These are phyloP conservation scores for Teunomyces stri DNA, from an alignment of 805 yeast genomes.

Conservation along the genomic window DNA sequence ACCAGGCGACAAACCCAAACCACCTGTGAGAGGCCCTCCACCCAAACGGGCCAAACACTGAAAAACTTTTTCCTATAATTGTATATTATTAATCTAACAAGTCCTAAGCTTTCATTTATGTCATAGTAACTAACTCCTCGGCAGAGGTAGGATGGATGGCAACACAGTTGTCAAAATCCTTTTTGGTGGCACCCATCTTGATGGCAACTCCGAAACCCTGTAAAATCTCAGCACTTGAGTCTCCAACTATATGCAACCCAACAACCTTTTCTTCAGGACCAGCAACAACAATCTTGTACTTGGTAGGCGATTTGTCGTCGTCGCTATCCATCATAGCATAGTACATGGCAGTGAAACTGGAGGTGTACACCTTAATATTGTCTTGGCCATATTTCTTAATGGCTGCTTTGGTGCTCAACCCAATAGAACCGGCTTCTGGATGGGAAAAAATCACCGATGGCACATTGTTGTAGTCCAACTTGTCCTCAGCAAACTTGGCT, in stretches of 20 bases:
- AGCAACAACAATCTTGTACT: conserved; percentile 75
- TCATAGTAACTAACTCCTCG: conserved; percentile 91
- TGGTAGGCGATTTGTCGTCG: conserved; percentile 78
- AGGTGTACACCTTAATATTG: conserved; percentile 74
- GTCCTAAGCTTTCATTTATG: conserved; percentile 18
- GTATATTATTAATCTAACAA: background rate
- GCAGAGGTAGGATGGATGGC: conserved; percentile 99
- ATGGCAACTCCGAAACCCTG: conserved; percentile 99
- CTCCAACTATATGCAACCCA: conserved; percentile 94
- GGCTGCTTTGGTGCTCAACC: conserved; percentile 80
- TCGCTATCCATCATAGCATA: conserved; percentile 72
- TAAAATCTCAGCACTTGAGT: conserved; percentile 82
- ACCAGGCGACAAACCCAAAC: conserved; percentile 59
- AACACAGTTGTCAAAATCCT: conserved; percentile 91
- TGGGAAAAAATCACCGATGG: conserved; percentile 98
- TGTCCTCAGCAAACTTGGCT: conserved; percentile 61
- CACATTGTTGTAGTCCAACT: conserved; percentile 80
- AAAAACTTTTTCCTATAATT: background rate
- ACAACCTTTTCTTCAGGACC: conserved; percentile 90
- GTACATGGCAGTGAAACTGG: conserved; percentile 88
- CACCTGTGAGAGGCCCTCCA: conserved; percentile 54
- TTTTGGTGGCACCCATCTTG: conserved; percentile 98
- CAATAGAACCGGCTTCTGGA: conserved; percentile 96
- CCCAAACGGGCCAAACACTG: conserved; percentile 32
- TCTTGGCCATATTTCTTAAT: conserved; percentile 73